Base-by-base conservation (phyloP, 1,284 basidiomycete species). In the Paramarasmius palmivorus region DNA sequence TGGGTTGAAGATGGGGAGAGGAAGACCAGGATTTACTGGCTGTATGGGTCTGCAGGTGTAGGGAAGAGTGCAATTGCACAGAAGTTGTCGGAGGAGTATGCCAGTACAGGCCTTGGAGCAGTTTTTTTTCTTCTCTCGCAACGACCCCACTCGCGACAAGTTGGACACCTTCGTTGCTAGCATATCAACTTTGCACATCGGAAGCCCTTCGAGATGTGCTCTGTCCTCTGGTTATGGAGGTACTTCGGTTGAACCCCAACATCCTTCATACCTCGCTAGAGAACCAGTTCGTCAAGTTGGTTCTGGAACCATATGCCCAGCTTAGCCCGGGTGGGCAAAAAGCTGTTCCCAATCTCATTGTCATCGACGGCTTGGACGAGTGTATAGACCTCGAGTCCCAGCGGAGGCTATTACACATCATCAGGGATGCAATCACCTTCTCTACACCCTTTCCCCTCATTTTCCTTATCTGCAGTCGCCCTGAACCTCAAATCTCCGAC, bases 341-440 rank as follows among this genome's bases (percentile, higher is more conserved):
- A n/a, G 3, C 1, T 4, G 25, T 46, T 19, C 44, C 44, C 9
- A 23, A 29, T 29, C 44, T 46, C 26, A 15, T 46, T 29, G 32
- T 46, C 44, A 46, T 46, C 25, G 44, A 49, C 25, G 47, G 45
- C 4, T 19, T 47, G 7, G 45, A 47, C 19, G 45, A 47, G 32
- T 47, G 45, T 20, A 19, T 34, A 14, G 47, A 49, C 35, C 22
- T 36, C 22, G 4, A 3, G 8, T 36, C 29, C n/a, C 47, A 49
- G 34, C 29, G 37, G 20, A 17, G 32, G 17, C 34, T 49, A 12
- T 35, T 32, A 12, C 7, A 32, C 29, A 32, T 32, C 7, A 32
- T 32, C 12, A 12, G 29, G 7, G 6, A 32, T 12, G 29, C 29
- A 32, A 32, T 32, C 29, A 12, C 29, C 12, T 32, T 32, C 29